These are phyloP conservation scores for Pythium coloratum DNA, from an alignment of 352 stramenopile species.

Conservation along the genomic window DNA sequence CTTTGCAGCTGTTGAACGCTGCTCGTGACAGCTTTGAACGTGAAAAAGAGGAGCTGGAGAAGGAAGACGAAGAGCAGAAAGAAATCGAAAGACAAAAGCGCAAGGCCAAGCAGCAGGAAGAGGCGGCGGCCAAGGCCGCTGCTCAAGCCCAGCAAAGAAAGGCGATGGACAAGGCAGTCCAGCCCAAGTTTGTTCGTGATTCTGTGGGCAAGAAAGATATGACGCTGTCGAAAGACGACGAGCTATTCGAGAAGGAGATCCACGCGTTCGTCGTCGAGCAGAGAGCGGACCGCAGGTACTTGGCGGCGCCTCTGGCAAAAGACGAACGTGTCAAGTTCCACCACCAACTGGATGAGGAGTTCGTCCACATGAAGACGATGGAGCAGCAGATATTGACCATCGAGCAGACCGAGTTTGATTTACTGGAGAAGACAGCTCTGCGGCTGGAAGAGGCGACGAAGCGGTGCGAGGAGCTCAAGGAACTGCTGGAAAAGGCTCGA, in stretches of 20 bases:
- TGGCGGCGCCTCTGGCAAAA: constrained; percentile 39
- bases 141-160: constrained; percentile 40
- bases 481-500: constrained; percentile 37
- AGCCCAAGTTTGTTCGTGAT: constrained; percentile 42
- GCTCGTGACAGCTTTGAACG: constrained; percentile 55
- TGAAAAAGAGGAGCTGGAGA: constrained; percentile 48
- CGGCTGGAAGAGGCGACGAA: constrained; percentile 49
- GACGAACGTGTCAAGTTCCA: constrained; percentile 42
- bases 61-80: constrained; percentile 52
- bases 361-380: constrained; percentile 60
- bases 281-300: constrained; percentile 49
- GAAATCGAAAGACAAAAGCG: constrained; percentile 45
- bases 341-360: constrained; percentile 53
- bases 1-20: constrained; percentile 64
- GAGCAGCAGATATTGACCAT: constrained; percentile 46
- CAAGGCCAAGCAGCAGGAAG: constrained; percentile 44
- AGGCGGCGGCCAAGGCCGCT: constrained; percentile 50
- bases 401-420: constrained; percentile 64
- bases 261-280: constrained; percentile 43
- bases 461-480: constrained; percentile 36
- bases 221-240: constrained; percentile 53
- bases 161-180: constrained; percentile 31
- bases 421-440: constrained; percentile 64
- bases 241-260: constrained; percentile 55
- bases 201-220: constrained; percentile 60